phyloP scores from a whole-genome alignment of 305 asterid genomes.

The Vinca major region DNA sequence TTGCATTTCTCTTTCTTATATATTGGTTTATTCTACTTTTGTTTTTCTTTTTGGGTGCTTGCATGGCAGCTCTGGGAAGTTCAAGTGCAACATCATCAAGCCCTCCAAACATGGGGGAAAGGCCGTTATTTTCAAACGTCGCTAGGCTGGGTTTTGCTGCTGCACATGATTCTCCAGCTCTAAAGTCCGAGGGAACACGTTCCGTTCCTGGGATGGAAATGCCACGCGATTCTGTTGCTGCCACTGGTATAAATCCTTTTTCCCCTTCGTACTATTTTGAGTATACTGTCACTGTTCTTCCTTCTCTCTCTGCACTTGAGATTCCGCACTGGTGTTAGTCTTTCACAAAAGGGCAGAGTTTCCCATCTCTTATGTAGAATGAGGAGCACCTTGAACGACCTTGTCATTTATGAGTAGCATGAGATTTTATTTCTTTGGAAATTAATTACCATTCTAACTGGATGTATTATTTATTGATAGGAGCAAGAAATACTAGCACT shows the following conservation, averaged over 20 bases:
- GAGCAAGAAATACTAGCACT: constrained; percentile 30
- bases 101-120: constrained; percentile 44
- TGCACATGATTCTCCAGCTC: constrained; percentile 69
- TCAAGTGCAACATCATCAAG: constrained; percentile 42
- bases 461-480: constrained; percentile 20
- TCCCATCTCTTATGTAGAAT: background rate
- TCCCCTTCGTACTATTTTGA: background rate
- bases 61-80: constrained; percentile 58
- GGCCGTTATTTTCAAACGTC: constrained; percentile 62
- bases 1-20: background rate
- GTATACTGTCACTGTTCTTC: no score
- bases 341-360: no score
- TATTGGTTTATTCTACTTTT: constrained; percentile 12
- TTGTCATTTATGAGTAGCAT: background rate
- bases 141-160: constrained; percentile 96
- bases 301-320: no score
- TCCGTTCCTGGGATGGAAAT: constrained; percentile 21
- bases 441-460: background rate
- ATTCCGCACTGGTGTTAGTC: background rate
- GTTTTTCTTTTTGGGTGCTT: constrained; percentile 8
- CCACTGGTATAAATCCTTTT: constrained; percentile 4
- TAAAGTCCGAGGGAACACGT: constrained; percentile 32
- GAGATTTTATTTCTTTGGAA: background rate
- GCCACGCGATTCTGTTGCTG: constrained; percentile 22
- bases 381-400: no score